Base-by-base conservation (phyloP, 148 eudicot species). In the Amaranthus cruentus region DNA sequence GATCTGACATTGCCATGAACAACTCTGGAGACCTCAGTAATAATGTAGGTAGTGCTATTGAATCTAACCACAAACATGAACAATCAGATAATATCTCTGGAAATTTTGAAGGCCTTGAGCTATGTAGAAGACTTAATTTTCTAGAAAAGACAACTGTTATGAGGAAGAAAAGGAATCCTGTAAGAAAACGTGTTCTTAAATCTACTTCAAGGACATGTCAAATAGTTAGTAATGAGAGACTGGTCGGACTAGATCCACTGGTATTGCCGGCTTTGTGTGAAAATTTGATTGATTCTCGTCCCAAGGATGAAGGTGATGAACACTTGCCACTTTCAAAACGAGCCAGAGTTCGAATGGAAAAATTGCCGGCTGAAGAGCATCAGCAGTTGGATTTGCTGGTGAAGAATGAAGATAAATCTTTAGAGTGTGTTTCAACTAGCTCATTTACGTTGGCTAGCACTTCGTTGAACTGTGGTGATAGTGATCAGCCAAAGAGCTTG, bases 331-430 rank as follows among this genome's bases (percentile, higher is more conserved):
- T 95, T 49, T 92, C 87, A 52, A 95, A 95, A 73, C 87, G 99
- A 62, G 99, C 99, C 21, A 88, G 99, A 81, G 94, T 91, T 67
- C 89, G 99, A 73, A 91, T 91, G 99, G 97, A 93, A 9, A 86
- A 88, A 80, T 64, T 82, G 65, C 81, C 82, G 54, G 76, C 86
- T 13, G 73, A 71, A 61, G 91, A 84, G 84, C 78, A 72, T 28
- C 73, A 76, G 44, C 73, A 79, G 77, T 79, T 68, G 78, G 86
- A 79, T 73, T 48, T 75, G 43, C 80, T 71, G 51, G 77, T 68
- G 43, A 81, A 83, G 65, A 63, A 68, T 15, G 89, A 85, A 66
- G 87, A 81, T 42, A 85, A 79, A 60, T 55, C 81, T 44, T 64
- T 63, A 14, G 90, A 77, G 62, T 43, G 66, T 75, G 78, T 69